A percentile compares a stretch with the other conserved stretches of the same genome.
Conservation (phyloP, 2,329 filamentous ascomycete genomes). For the Cryphonectria carpinicola region DNA sequence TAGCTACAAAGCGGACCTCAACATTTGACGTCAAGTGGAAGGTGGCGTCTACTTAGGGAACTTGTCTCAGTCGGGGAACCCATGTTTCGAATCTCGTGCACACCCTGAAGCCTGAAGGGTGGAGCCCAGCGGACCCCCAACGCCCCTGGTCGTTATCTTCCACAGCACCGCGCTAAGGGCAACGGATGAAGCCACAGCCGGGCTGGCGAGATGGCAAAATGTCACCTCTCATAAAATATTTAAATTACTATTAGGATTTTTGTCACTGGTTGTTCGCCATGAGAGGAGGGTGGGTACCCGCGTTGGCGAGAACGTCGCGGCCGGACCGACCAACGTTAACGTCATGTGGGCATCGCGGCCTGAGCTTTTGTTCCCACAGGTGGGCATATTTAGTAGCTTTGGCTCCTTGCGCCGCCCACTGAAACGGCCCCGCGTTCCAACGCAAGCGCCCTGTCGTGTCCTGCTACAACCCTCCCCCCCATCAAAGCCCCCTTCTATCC, state of each 20-base stretch:
- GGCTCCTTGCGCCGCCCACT: neutral
- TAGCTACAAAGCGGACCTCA: neutral
- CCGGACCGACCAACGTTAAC: neutral
- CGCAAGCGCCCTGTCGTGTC: neutral
- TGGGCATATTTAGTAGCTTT: neutral
- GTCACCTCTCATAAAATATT: neutral
- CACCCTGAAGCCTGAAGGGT: neutral
- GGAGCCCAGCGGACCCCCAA: neutral
- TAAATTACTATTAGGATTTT: neutral
- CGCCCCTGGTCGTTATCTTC: neutral
- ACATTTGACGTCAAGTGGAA: neutral
- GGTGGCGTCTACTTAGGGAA: neutral
- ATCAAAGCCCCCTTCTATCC: neutral
- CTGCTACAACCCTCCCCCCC: neutral
- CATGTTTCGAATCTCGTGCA: neutral
- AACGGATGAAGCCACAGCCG: neutral
- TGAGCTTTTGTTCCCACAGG: neutral
- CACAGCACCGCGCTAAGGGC: neutral
- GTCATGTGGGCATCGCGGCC: neutral
- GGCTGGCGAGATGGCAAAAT: neutral
- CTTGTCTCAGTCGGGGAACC: constrained; percentile 4
- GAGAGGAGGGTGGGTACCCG: neutral
- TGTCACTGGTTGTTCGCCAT: neutral
- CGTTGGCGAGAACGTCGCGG: neutral
- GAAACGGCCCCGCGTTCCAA: neutral